These are phyloP conservation scores for Lodderomyces jiufengensis DNA, from an alignment of 1,139 yeast species.

Conservation along the genomic window DNA sequence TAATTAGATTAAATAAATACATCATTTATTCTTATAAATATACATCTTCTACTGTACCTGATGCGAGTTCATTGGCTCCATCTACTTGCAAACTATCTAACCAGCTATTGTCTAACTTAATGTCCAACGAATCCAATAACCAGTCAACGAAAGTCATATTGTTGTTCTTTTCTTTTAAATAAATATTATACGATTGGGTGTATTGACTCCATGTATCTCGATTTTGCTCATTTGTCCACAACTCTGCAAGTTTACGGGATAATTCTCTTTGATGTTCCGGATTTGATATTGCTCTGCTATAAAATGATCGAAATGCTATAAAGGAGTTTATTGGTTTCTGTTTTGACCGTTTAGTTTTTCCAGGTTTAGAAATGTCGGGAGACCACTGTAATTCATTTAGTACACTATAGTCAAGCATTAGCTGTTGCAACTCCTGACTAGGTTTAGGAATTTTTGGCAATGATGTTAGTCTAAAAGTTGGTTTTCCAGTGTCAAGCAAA, in stretches of 20 bases:
- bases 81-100: no score
- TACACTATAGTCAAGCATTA: constrained; percentile 10
- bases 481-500: not conserved
- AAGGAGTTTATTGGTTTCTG: constrained; percentile 27
- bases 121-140: constrained; percentile 10
- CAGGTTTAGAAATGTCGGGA: not conserved
- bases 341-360: constrained; percentile 2
- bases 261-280: constrained; percentile 24
- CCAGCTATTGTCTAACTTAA: no score
- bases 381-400: constrained; percentile 4
- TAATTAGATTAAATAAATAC: no score
- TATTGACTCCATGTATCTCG: constrained; percentile 29
- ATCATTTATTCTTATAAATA: no score
- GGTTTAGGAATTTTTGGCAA: constrained; percentile 12
- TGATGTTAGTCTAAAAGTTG: constrained; percentile 4
- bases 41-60: constrained; percentile 12
- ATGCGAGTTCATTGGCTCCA: not conserved
- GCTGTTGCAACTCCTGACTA: constrained; percentile 7
- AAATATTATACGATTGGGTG: constrained; percentile 26
- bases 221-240: constrained; percentile 28
- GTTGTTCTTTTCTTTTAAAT: constrained; percentile 5
- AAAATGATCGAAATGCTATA: constrained; percentile 35
- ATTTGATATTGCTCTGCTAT: constrained; percentile 23
- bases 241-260: constrained; percentile 24
- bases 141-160: constrained; percentile 12